Percentiles rank a stretch among this genome's conserved stretches.
Conservation (phyloP, 1,284 basidiomycete species). For the Cystobasidium pallidum region DNA sequence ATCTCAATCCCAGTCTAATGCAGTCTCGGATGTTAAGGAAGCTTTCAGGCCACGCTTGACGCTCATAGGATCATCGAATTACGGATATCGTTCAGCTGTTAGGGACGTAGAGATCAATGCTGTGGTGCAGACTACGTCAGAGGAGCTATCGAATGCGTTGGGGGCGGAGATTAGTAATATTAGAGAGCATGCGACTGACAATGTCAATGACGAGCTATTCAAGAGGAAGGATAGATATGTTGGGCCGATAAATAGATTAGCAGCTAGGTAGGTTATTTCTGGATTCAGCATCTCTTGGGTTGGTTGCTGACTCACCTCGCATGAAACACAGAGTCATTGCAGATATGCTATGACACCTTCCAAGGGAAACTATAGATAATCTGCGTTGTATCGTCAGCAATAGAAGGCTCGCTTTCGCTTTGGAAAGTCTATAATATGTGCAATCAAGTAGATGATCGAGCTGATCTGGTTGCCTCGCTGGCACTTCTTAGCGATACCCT, state of each 20-base stretch:
- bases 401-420: no score
- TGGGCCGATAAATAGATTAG: slow-evolving; percentile 58
- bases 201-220: slow-evolving; percentile 61
- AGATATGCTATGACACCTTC: slow-evolving; percentile 29
- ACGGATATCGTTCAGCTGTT: slow-evolving; percentile 86
- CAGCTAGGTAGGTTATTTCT: slow-evolving; percentile 50
- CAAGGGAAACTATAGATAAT: not conserved
- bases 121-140: slow-evolving; percentile 71
- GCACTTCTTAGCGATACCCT: not conserved
- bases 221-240: slow-evolving; percentile 65
- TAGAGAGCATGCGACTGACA: slow-evolving; percentile 57
- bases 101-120: slow-evolving; percentile 94
- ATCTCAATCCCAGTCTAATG: not conserved
- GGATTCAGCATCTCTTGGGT: not conserved
- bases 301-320: not conserved
- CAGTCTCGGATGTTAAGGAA: not conserved
- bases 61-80: slow-evolving; percentile 92
- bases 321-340: slow-evolving; percentile 19
- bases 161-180: slow-evolving; percentile 60
- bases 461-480: not conserved
- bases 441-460: not conserved
- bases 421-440: no score
- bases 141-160: slow-evolving; percentile 57
- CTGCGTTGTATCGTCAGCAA: not conserved
- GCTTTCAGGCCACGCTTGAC: slow-evolving; percentile 66